phyloP scores from a whole-genome alignment of 345 rosid genomes.

The Reutealis trisperma region DNA sequence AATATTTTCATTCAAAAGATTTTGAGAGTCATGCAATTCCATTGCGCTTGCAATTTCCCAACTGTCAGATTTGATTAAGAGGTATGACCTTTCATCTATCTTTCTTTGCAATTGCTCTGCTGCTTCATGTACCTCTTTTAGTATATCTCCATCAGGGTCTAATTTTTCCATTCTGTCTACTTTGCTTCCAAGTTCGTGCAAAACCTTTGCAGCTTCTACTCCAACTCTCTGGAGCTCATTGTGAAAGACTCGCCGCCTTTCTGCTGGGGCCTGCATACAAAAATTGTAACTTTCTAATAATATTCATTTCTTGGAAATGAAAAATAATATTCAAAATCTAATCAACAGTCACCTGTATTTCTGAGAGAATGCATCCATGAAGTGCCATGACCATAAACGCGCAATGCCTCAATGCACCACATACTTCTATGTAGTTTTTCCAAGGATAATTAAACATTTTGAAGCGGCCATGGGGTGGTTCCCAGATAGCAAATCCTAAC shows the following conservation, averaged over 20 bases:
- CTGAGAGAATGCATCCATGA: conserved; percentile 91
- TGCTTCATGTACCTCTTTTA: conserved; percentile 23
- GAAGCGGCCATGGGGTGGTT: conserved; percentile 88
- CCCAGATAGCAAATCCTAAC: conserved; percentile 84
- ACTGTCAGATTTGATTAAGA: conserved; percentile 41
- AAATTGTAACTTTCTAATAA: conserved; percentile 7
- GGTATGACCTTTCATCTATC: conserved; percentile 40
- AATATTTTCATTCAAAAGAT: conserved; percentile 2
- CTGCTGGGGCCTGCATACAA: conserved; percentile 67
- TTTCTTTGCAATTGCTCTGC: conserved; percentile 27
- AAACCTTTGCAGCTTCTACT: conserved; percentile 56
- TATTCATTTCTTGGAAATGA: not conserved
- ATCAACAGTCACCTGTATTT: conserved; percentile 64
- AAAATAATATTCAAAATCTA: not conserved
- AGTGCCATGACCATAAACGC: conserved; percentile 93
- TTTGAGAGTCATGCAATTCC: conserved; percentile 31
- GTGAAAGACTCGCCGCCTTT: conserved; percentile 58
- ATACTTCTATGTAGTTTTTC: conserved; percentile 68
- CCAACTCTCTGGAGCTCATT: conserved; percentile 52
- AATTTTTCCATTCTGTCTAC: conserved; percentile 53
- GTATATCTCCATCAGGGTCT: conserved; percentile 9
- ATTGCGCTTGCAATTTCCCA: conserved; percentile 43
- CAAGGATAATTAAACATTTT: conserved; percentile 70
- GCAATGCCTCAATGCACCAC: conserved; percentile 85
- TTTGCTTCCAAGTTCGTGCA: conserved; percentile 51